A percentile compares a stretch with the other conserved stretches of the same genome.
Conservation (phyloP, 768 basidiomycete genomes). For the Cyathus striatus region DNA sequence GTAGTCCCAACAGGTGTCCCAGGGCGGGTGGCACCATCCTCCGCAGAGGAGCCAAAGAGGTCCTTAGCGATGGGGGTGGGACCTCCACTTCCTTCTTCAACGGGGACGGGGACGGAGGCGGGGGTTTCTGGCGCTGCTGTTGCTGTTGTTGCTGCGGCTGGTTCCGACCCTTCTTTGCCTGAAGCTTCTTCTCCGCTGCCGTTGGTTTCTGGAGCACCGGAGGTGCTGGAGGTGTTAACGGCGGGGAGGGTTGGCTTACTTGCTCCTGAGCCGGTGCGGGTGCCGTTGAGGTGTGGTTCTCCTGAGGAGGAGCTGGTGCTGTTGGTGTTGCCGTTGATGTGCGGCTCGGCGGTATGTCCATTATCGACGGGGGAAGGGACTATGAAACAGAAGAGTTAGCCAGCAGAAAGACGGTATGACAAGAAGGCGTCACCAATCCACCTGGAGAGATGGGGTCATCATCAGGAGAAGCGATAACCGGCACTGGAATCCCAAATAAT, state of each 20-base stretch:
- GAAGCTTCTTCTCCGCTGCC: not conserved
- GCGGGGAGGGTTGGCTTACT: not conserved
- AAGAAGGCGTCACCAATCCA: constrained; percentile 26
- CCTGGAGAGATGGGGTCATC: constrained; percentile 16
- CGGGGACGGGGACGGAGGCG: too few species aligned
- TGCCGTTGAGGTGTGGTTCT: not conserved
- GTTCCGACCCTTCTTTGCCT: not conserved
- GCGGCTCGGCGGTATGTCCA: constrained; percentile 9
- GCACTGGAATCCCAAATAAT: constrained; percentile 21
- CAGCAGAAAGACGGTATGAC: not conserved
- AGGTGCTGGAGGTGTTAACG: not conserved
- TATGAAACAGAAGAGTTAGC: not conserved
- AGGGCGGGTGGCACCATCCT: constrained; percentile 10
- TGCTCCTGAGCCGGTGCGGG: not conserved
- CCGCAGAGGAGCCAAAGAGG: constrained; percentile 5
- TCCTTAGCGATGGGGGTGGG: constrained; percentile 1
- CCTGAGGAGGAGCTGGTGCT: not conserved
- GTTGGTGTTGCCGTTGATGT: constrained; percentile 5
- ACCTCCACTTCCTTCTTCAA: not conserved
- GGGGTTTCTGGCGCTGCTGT: constrained; percentile 2
- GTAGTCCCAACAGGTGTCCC: constrained; percentile 3
- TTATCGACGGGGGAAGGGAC: constrained; percentile 3
- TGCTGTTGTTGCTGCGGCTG: constrained; percentile 1
- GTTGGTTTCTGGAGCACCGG: not conserved
- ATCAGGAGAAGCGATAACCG: constrained; percentile 6